Evolutionary conservation across 768 basidiomycete genomes (phyloP), one percentile per base, ranked within the genome.

Genomic region (Hemileccinum impolitum): DNA sequence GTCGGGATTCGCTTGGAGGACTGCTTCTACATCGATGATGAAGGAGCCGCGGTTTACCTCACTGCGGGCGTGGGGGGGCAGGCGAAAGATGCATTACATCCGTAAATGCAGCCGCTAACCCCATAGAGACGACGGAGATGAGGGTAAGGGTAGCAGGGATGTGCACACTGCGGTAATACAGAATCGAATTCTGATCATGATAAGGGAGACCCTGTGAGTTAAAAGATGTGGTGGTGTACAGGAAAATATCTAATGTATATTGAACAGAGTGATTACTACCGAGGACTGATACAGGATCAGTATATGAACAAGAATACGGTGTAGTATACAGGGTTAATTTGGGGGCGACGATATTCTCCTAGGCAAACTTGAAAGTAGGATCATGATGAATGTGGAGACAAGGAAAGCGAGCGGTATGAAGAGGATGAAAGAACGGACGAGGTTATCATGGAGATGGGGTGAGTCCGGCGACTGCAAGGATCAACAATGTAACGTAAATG

Each of bases 1-100:
- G 75, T 90, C 23, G 90, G 91, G 2, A 77, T 93, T 15, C 78
- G 90, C 38, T 67, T 94, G 45, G 90, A 94, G 62, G 92, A 94
- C 59, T 93, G 90, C 59, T 85, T 89, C 60, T 84, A 78, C 57
- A 76, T 92, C 48, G 63, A 75, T 47, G 71, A 75, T 9, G 59
- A 67, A n/a, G 86, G 87, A 0, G 56, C 51, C 1, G 70, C 82
- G 0, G 68, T 76, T 26, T 80, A 79, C 66, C 73, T 92, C 25
- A 91, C 87, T 1, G 77, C 69, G 19, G 78, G 75, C 13, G 79
- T 82, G 19, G 87, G 87, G 9, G 85, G 82, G 6, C 78, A 73
- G 21, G 79, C 82, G 7, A 54, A 41, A 12, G 67, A 64, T 48
- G 67, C 68, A 8, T 69, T 73, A 55, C 49, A 58, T 43, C 68